Evolutionary conservation across 129 eudicot species (phyloP), one percentile per base, ranked within the genome.

Genomic region (Helianthus tuberosus): DNA sequence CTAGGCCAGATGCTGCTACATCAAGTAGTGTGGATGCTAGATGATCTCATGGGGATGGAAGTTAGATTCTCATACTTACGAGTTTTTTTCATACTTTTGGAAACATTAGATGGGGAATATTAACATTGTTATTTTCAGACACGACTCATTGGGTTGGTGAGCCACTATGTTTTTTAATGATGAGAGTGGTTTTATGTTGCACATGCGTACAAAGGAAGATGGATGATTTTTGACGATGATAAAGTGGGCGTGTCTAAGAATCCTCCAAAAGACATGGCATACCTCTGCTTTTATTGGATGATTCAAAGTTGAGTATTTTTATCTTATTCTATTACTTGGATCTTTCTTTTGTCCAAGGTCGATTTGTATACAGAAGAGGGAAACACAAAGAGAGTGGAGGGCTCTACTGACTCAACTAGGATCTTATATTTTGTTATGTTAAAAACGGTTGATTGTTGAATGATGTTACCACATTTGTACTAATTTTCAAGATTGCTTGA

Each of bases 251-350:
- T 83, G 68, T 94, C 98, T 0, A 89, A 84, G 80, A 84, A 88
- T 77, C 97, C 98, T 15, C 98, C 98, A 32, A 80, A 88, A 70
- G 98, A 93, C 76, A 93, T 93, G 98, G 98, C 97, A 0, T 93
- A 93, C 84, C 78, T 93, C 69, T 93, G 90, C 83, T 88, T 93
- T 79, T 93, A 88, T 47, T 93, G 90, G 77, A 90, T 97, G 72
- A 62, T 89, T 36, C 71, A 79, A 57, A 71, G 61, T 41, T 89
- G 84, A 85, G 54, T 38, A 57, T 3, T 38, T 11, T 5, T 50
- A 16, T 44, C 14, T 25, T 60, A 5, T 50, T n/a, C 63, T n/a
- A n/a, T n/a, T 36, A 36, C 4, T 49, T 70, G 64, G 49, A 36
- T 15, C 7, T 50, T 38, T 51, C 29, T 64, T 61, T 14, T 73